A percentile compares a stretch with the other conserved stretches of the same genome.
Conservation (phyloP, 257 asterid species). For the Lantana camara region DNA sequence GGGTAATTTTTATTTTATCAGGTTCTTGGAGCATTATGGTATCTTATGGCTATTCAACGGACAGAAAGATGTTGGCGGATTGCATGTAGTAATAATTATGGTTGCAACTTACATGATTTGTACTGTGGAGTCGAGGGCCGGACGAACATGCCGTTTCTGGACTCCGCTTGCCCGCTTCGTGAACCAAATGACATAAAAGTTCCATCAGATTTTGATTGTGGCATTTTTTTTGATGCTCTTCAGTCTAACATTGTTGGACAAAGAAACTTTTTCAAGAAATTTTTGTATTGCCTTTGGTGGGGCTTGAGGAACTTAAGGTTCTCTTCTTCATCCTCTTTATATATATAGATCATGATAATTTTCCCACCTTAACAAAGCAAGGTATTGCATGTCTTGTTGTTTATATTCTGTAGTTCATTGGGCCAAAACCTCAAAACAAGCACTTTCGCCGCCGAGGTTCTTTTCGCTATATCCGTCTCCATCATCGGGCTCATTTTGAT, state of each 20-base stretch:
- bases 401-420: slow-evolving; percentile 37
- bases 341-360: background rate
- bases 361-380: background rate
- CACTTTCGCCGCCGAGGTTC: slow-evolving; percentile 42
- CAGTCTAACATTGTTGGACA: slow-evolving; percentile 50
- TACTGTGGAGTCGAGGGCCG: slow-evolving; percentile 31
- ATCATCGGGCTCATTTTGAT: slow-evolving; percentile 44
- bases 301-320: slow-evolving; percentile 73
- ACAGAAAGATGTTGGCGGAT: slow-evolving; percentile 56
- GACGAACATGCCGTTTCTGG: slow-evolving; percentile 37
- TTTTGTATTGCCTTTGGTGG: slow-evolving; percentile 78
- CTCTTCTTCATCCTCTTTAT: background rate
- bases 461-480: slow-evolving; percentile 42
- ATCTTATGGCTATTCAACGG: slow-evolving; percentile 61
- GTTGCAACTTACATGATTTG: slow-evolving; percentile 28
- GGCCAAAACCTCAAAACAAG: slow-evolving; percentile 58
- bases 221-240: slow-evolving; percentile 69
- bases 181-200: slow-evolving; percentile 34
- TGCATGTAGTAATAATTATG: slow-evolving; percentile 33
- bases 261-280: slow-evolving; percentile 38
- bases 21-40: slow-evolving; percentile 71
- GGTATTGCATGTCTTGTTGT: too few species aligned
- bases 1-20: slow-evolving; percentile 18
- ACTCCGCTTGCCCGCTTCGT: slow-evolving; percentile 45
- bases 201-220: slow-evolving; percentile 52